Percentiles rank a stretch among this genome's conserved stretches.
Conservation (phyloP, 805 yeast genomes). For the Schizosaccharomyces japonicus region DNA sequence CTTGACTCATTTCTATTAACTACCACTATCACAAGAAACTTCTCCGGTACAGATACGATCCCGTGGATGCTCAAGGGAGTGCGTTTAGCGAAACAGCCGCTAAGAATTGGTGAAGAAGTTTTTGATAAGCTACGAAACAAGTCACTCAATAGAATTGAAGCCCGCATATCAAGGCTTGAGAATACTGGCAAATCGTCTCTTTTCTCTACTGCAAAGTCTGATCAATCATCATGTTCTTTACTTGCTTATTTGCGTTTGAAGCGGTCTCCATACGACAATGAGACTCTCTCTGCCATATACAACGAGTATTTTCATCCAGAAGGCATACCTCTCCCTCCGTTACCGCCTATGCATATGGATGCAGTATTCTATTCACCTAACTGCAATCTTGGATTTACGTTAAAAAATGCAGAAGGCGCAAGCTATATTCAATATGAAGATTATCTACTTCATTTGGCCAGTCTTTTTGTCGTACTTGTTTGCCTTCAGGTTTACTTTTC, state of each 20-base stretch:
- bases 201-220: not conserved
- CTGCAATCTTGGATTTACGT: not conserved
- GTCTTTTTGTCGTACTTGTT: slow-evolving; percentile 25
- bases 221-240: not conserved
- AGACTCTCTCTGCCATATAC: not conserved
- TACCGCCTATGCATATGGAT: not conserved
- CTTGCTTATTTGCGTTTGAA: not conserved
- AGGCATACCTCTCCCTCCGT: not conserved
- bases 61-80: not conserved
- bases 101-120: not conserved
- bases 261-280: not conserved
- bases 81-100: not conserved
- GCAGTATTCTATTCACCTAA: not conserved
- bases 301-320: not conserved
- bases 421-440: not conserved
- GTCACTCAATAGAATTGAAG: not conserved
- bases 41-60: not conserved
- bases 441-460: slow-evolving; percentile 13
- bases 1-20: not conserved
- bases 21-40: not conserved
- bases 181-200: not conserved
- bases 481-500: slow-evolving; percentile 32
- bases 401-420: not conserved
- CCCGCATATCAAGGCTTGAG: not conserved
- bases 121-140: not conserved